phyloP scores from a whole-genome alignment of 228 moss, liverwort and hornwort genomes.

The Sphagnum fallax region DNA sequence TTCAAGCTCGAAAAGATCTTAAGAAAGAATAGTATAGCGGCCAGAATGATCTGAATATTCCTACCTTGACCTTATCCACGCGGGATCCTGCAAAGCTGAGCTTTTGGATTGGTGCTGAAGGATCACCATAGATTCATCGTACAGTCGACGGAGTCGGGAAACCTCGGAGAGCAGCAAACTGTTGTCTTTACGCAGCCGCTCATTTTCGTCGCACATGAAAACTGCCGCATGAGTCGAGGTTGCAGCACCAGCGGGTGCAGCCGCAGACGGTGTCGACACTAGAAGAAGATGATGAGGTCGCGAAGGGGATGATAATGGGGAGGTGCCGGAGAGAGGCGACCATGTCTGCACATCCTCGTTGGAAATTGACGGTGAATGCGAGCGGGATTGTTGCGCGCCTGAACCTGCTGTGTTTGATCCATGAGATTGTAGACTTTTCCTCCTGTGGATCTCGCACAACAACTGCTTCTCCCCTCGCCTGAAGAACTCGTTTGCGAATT shows the following conservation, averaged over 20 bases:
- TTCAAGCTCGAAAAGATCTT: neutral
- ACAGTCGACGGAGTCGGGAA: constrained; percentile 53
- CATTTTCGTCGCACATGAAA: constrained; percentile 66
- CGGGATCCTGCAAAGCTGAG: constrained; percentile 21
- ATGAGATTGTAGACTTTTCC: constrained; percentile 47
- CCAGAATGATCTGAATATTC: neutral
- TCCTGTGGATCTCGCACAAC: constrained; percentile 70
- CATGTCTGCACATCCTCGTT: constrained; percentile 57
- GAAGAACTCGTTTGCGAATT: constrained; percentile 77
- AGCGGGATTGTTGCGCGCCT: constrained; percentile 33
- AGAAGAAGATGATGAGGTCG: too few species aligned
- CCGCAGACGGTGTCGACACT: neutral
- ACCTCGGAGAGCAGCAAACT: constrained; percentile 51
- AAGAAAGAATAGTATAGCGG: neutral
- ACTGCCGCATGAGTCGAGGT: constrained; percentile 17
- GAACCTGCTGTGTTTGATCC: constrained; percentile 9
- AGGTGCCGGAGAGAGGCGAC: constrained; percentile 45
- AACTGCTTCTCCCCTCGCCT: constrained; percentile 64
- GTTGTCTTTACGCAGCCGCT: constrained; percentile 63
- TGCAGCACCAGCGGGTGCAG: neutral
- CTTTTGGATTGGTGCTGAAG: constrained; percentile 51
- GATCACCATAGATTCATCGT: constrained; percentile 48
- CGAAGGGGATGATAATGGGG: constrained; percentile 63
- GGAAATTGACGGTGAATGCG: constrained; percentile 62
- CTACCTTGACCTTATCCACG: constrained; percentile 24